A percentile compares a stretch with the other conserved stretches of the same genome.
These are phyloP conservation scores for Mucor mucedo DNA, from an alignment of 371 early-diverging fungal genomes.

Conservation along the genomic window DNA sequence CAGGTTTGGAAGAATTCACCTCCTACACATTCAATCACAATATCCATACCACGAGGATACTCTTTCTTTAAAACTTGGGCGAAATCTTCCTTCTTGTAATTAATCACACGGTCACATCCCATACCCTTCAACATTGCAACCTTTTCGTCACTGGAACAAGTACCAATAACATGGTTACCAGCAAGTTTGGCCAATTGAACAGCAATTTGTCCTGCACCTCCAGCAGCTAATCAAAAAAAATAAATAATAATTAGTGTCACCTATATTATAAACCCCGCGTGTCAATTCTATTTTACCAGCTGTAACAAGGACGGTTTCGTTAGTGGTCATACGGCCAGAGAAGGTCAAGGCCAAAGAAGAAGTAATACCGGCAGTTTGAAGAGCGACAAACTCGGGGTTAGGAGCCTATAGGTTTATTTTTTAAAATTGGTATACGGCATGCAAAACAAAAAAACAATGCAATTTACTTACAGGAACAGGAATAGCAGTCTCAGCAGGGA, in stretches of 20 bases:
- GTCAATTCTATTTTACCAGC: slow-evolving; percentile 33
- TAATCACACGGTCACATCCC: slow-evolving; percentile 54
- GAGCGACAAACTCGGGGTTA: slow-evolving; percentile 45
- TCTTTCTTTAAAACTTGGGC: slow-evolving; percentile 57
- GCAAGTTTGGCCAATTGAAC: slow-evolving; percentile 56
- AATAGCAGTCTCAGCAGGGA: slow-evolving; percentile 33
- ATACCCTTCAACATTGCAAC: slow-evolving; percentile 48
- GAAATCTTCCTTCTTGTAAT: slow-evolving; percentile 58
- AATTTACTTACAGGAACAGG: slow-evolving; percentile 46
- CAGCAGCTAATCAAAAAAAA: slow-evolving; percentile 37
- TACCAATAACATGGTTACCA: slow-evolving; percentile 59
- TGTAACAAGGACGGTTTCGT: slow-evolving; percentile 49
- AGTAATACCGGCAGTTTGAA: slow-evolving; percentile 62
- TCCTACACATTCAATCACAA: slow-evolving; percentile 68
- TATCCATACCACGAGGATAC: slow-evolving; percentile 59
- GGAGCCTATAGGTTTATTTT: slow-evolving; percentile 15
- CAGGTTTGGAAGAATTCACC: slow-evolving; percentile 59
- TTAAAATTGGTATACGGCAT: neutral
- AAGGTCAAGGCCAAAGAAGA: slow-evolving; percentile 50
- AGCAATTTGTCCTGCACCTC: slow-evolving; percentile 58
- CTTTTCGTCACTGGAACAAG: slow-evolving; percentile 54
- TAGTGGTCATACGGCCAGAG: slow-evolving; percentile 39
- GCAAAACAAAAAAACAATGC: neutral
- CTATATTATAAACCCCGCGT: neutral
- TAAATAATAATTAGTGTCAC: neutral